Evolutionary conservation across 1,284 basidiomycete genomes (phyloP), one percentile per base, ranked within the genome.

Genomic region (Boletellus dicymbophilus): DNA sequence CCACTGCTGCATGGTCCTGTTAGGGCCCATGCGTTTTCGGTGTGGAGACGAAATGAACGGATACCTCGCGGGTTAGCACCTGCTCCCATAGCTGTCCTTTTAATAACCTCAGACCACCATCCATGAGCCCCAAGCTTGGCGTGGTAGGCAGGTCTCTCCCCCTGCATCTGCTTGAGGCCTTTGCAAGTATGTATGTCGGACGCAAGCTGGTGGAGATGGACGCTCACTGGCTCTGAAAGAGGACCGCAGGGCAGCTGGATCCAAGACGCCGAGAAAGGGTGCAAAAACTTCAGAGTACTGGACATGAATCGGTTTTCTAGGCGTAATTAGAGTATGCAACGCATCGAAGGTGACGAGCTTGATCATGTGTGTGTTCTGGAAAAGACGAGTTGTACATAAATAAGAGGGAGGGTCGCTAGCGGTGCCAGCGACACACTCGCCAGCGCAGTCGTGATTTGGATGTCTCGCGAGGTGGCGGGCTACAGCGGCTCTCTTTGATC

Each of bases 81-180:
- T 37, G 88, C 87, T 7, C 81, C 85, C 6, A 88, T 61, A 21
- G 88, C 89, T 36, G 88, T 91, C 50, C 79, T 70, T 45, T 71
- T 73, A 55, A 91, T 83, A 38, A 91, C 87, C 55, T 88, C 84
- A 25, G 70, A 66, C 88, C 88, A 91, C 87, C 88, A 91, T 6
- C 61, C 67, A 34, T 75, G 63, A 42, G 75, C 76, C 33, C 83
- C 83, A 18, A 72, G 65, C 31, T 64, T 46, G 45, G 52, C 57
- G 40, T 62, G 56, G 57, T 81, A 82, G 1, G 70, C 77, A 6
- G 88, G 85, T 40, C 76, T 75, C 53, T 83, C 79, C 20, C 57
- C 68, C 61, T 89, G 84, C 20, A 84, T 63, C 48, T 80, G 71
- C 57, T 74, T 80, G 53, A 90, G 68, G n/a, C 88, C 89, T 89